These are phyloP conservation scores for Yarrowia sp. DNA, from an alignment of 805 yeast species.

Conservation along the genomic window DNA sequence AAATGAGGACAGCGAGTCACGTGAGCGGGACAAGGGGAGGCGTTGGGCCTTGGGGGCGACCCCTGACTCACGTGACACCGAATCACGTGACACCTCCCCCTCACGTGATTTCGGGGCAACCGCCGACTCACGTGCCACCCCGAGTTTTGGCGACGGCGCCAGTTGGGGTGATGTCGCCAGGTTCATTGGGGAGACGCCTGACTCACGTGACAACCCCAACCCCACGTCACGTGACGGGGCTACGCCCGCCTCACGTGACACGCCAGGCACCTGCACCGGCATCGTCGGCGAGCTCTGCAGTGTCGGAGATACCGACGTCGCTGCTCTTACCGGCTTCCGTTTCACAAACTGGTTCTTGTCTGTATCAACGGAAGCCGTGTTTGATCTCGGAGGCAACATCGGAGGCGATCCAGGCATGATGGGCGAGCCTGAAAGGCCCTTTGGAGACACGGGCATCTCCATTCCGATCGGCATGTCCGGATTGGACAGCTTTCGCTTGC, in stretches of 20 bases:
- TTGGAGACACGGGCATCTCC: slow-evolving; percentile 1
- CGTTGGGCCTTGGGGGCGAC: not conserved
- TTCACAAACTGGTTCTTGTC: slow-evolving; percentile 25
- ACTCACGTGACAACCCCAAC: slow-evolving; percentile 1
- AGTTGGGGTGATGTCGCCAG: not conserved
- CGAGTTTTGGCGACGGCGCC: not conserved
- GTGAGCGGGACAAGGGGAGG: not conserved
- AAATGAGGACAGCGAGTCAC: slow-evolving; percentile 9
- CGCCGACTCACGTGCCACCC: not conserved
- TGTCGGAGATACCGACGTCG: not conserved
- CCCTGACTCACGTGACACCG: not conserved
- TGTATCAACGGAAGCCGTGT: slow-evolving; percentile 2
- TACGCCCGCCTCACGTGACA: not conserved
- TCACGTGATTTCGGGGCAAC: slow-evolving; percentile 1
- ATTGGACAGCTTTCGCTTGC: slow-evolving; percentile 14
- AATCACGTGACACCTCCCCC: not conserved
- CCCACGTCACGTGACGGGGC: not conserved
- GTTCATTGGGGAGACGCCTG: not conserved
- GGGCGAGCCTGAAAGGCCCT: not conserved
- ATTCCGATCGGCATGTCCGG: slow-evolving; percentile 17
- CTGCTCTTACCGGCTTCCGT: slow-evolving; percentile 13
- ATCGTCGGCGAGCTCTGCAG: slow-evolving; percentile 1
- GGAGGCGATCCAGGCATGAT: slow-evolving; percentile 1
- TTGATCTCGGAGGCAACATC: slow-evolving; percentile 9
- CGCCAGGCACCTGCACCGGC: not conserved